Evolutionary conservation across 495 filamentous ascomycete genomes (phyloP).

Genomic region (Pseudevernia furfuracea): DNA sequence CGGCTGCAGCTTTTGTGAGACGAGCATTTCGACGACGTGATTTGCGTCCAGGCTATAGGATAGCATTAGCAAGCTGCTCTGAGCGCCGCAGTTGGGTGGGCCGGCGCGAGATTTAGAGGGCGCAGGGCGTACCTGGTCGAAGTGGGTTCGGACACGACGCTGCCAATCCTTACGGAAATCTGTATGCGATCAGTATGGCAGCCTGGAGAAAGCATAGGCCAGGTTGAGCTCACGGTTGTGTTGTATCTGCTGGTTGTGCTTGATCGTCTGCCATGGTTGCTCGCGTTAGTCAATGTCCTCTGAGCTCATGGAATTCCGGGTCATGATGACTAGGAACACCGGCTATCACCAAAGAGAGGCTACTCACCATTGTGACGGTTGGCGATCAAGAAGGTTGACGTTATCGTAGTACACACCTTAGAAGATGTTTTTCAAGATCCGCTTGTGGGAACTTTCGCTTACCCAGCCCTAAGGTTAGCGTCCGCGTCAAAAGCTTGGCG

Average conservation of each 20-base stretch:
- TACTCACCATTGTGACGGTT: conserved; percentile 54
- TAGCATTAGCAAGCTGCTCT: conserved; percentile 22
- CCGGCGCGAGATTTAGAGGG: conserved; percentile 21
- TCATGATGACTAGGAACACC: conserved; percentile 9
- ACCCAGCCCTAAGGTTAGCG: not conserved
- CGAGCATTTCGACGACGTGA: conserved; percentile 80
- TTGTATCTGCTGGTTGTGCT: conserved; percentile 98
- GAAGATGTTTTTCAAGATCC: conserved; percentile 11
- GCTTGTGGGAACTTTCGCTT: conserved; percentile 9
- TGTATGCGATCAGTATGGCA: conserved; percentile 32
- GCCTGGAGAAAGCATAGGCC: conserved; percentile 19
- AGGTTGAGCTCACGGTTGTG: conserved; percentile 73
- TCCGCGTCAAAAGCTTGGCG: not conserved
- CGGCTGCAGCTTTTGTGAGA: conserved; percentile 80
- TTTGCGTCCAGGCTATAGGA: conserved; percentile 82
- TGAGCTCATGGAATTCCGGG: not conserved
- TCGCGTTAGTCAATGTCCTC: conserved; percentile 2
- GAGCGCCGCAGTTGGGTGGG: conserved; percentile 6
- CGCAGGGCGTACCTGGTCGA: conserved; percentile 84
- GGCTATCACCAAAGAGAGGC: not conserved
- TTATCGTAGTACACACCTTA: conserved; percentile 17
- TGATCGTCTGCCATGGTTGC: conserved; percentile 65
- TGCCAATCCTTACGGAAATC: conserved; percentile 99
- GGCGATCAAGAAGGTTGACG: conserved; percentile 53
- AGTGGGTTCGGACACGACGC: conserved; percentile 93